Base-by-base conservation (phyloP, 1,139 yeast species). In the Arxiozyma slooffiae region DNA sequence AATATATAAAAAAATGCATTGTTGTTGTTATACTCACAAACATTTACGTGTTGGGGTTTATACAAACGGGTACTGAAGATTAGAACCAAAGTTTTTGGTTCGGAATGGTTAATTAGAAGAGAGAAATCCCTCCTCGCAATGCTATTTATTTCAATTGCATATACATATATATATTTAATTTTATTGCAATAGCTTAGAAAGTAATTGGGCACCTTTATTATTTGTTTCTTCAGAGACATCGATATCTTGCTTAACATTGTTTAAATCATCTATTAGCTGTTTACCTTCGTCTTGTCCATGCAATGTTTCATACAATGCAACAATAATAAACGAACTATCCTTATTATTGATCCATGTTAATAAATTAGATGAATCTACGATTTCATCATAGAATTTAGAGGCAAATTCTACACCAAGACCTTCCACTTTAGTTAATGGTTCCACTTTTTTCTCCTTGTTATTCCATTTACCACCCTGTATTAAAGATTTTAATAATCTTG, bases 401-500 rank as follows among this genome's bases (percentile, higher is more conserved):
- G 90, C 88, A 66, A 85, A 81, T 23, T 75, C 77, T n/a, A 69
- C 67, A 24, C 95, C 95, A 34, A 83, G 75, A 4, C 76, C 76
- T 41, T 77, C 71, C 37, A 79, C 76, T 44, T 73, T 72, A 22
- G 52, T 45, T 21, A 76, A 64, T 48, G 73, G 74, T 38, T 70
- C 77, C 37, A 79, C 67, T 48, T 68, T 69, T 60, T 76, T 77
- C 56, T 79, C 78, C 62, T 79, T 79, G 62, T 76, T 78, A 59
- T 80, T 74, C 79, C 89, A 89, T 63, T 78, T 80, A 66, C 90
- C 86, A 68, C 95, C 94, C 68, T 88, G 95, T 55, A 88, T 83
- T 61, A 90, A 73, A 3, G 87, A 74, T 67, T 89, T 85, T 58
- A 90, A 71, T 42, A 85, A 73, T 71, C 97, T 82, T 7, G 89